These are phyloP conservation scores for Sedum album DNA, from an alignment of 164 flowering plant species.

Conservation along the genomic window DNA sequence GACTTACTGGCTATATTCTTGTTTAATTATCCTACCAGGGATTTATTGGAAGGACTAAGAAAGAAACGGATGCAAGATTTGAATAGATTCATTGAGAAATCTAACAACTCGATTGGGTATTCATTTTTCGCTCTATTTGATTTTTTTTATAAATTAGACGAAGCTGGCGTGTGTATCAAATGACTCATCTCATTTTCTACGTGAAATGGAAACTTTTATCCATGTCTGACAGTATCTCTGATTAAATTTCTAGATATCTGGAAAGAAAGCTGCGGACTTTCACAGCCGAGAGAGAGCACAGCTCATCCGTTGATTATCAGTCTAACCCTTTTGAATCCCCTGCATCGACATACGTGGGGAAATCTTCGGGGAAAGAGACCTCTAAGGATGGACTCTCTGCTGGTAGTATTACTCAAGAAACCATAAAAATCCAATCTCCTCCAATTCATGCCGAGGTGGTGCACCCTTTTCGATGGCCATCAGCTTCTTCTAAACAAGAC, in stretches of 20 bases:
- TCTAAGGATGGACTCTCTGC: slow-evolving; percentile 49
- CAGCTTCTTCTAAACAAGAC: slow-evolving; percentile 16
- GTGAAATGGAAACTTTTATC: neutral
- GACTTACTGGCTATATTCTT: neutral
- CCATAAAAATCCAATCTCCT: slow-evolving; percentile 24
- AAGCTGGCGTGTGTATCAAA: neutral
- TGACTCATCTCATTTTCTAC: neutral
- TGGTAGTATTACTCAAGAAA: slow-evolving; percentile 59
- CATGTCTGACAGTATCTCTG: neutral
- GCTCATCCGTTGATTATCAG: slow-evolving; percentile 19
- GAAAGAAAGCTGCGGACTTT: slow-evolving; percentile 57
- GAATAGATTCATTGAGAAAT: slow-evolving; percentile 51
- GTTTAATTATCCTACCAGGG: slow-evolving; percentile 23
- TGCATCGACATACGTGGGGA: slow-evolving; percentile 27
- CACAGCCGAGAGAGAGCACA: slow-evolving; percentile 24
- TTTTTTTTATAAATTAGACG: neutral
- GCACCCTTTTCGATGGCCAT: slow-evolving; percentile 6
- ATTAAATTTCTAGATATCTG: slow-evolving; percentile 38
- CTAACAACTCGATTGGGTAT: slow-evolving; percentile 81
- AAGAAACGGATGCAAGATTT: slow-evolving; percentile 58
- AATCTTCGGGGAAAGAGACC: slow-evolving; percentile 32
- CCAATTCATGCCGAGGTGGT: slow-evolving; percentile 26
- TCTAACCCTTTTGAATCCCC: slow-evolving; percentile 44
- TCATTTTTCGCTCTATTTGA: slow-evolving; percentile 14
- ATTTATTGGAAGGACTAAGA: slow-evolving; percentile 75